Percentiles rank a stretch among this genome's conserved stretches.
Conservation (phyloP, 2,329 filamentous ascomycete genomes). For the Diaporthe sp. region DNA sequence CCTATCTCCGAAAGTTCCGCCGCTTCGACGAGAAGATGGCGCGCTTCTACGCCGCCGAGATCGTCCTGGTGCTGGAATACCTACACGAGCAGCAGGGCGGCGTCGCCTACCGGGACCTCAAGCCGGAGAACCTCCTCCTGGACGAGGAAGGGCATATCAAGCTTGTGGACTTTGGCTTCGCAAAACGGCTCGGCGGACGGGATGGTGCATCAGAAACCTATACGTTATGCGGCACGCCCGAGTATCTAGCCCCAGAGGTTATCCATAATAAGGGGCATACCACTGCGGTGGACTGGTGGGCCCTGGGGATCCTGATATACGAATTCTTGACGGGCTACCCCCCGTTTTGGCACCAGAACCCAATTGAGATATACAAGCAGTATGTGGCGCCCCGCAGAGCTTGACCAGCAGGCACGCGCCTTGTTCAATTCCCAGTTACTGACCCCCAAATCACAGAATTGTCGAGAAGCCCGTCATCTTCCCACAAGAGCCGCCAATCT, state of each 20-base stretch:
- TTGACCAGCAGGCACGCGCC: no score
- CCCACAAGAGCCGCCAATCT: conserved; percentile 76
- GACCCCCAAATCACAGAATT: conserved; percentile 66
- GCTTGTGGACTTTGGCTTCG: conserved; percentile 88
- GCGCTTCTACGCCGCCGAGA: conserved; percentile 87
- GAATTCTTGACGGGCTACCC: conserved; percentile 89
- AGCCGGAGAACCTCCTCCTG: conserved; percentile 86
- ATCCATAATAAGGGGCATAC: conserved; percentile 86
- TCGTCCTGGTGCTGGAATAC: conserved; percentile 85
- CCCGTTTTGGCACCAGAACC: conserved; percentile 89
- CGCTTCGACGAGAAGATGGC: conserved; percentile 85
- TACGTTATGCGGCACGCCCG: conserved; percentile 85
- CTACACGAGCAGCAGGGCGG: conserved; percentile 83
- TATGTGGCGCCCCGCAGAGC: conserved; percentile 51
- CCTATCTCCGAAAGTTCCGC: conserved; percentile 81
- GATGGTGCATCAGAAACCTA: conserved; percentile 75
- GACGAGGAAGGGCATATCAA: conserved; percentile 85
- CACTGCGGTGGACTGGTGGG: conserved; percentile 89
- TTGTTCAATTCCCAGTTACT: conserved; percentile 41
- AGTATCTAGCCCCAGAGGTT: conserved; percentile 87
- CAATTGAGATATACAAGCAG: conserved; percentile 89
- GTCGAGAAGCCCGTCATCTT: conserved; percentile 84
- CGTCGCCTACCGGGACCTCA: conserved; percentile 85
- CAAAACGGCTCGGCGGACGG: conserved; percentile 78
- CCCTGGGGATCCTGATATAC: conserved; percentile 85